A percentile compares a stretch with the other conserved stretches of the same genome.
Evolutionary conservation across 352 stramenopile genomes (phyloP).

Genomic region (Globisporangium yorkense): DNA sequence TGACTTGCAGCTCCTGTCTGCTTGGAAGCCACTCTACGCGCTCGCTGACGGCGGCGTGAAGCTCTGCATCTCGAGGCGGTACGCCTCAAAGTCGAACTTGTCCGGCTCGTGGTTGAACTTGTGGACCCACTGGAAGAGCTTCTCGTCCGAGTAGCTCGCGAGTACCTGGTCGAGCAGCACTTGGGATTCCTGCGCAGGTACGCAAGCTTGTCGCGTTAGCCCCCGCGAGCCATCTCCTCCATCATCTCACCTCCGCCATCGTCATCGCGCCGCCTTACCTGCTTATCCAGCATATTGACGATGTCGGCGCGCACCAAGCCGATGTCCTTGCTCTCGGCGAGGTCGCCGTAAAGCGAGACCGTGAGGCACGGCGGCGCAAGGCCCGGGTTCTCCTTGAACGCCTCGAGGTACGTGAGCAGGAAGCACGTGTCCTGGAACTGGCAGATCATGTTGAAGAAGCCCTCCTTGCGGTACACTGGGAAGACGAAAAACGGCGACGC

Average conservation of each 20-base stretch:
- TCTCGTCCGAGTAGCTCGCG: conserved; percentile 60
- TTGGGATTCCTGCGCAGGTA: conserved; percentile 45
- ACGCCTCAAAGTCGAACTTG: conserved; percentile 83
- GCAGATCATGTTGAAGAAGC: conserved; percentile 87
- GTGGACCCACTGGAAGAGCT: conserved; percentile 66
- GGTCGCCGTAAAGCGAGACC: conserved; percentile 74
- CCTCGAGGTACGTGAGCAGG: conserved; percentile 81
- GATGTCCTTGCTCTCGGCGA: conserved; percentile 70
- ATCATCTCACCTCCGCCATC: background rate
- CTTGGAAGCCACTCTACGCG: background rate
- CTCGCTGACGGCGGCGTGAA: conserved; percentile 4
- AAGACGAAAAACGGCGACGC: conserved; percentile 73
- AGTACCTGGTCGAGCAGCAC: conserved; percentile 58
- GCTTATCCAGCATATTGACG: conserved; percentile 84
- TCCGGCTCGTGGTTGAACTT: conserved; percentile 84
- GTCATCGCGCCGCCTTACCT: conserved; percentile 14
- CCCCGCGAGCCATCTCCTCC: too few relatives aligned
- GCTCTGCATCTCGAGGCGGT: conserved; percentile 43
- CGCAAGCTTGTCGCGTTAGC: background rate
- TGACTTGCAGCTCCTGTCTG: background rate
- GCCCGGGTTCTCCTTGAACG: conserved; percentile 81
- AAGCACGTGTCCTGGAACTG: conserved; percentile 89
- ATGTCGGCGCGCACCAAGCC: conserved; percentile 73
- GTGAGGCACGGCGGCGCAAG: conserved; percentile 72
- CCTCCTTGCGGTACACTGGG: conserved; percentile 76